Evolutionary conservation across 116 monocot species (phyloP).

Genomic region (Trichopus zeylanicus): DNA sequence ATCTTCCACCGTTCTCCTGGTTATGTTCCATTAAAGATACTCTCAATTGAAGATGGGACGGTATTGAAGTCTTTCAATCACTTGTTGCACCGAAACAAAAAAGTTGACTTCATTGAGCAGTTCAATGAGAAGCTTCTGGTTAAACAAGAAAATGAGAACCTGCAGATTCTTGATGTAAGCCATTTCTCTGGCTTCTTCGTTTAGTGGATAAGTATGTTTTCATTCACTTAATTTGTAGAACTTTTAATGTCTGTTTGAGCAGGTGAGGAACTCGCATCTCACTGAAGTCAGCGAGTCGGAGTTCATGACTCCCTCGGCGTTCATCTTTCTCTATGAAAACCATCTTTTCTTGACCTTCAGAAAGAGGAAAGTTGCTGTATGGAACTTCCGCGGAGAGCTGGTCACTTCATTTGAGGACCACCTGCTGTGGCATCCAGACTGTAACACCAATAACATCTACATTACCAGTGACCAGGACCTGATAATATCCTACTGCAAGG

Average conservation of each 20-base stretch:
- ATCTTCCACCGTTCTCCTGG: slow-evolving; percentile 46
- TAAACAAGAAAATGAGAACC: slow-evolving; percentile 82
- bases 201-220: neutral
- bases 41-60: slow-evolving; percentile 66
- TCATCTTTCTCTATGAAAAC: slow-evolving; percentile 82
- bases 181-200: neutral
- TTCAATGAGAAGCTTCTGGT: slow-evolving; percentile 88
- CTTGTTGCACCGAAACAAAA: slow-evolving; percentile 53
- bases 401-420: slow-evolving; percentile 79
- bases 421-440: slow-evolving; percentile 65
- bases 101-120: slow-evolving; percentile 69
- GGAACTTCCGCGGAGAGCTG: slow-evolving; percentile 73
- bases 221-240: neutral
- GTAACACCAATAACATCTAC: slow-evolving; percentile 75
- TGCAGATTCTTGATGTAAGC: slow-evolving; percentile 71
- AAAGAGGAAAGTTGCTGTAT: slow-evolving; percentile 56
- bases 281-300: slow-evolving; percentile 57
- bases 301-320: slow-evolving; percentile 73
- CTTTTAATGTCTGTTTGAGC: neutral
- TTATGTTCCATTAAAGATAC: slow-evolving; percentile 51
- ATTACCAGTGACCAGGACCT: slow-evolving; percentile 83
- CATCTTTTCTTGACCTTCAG: slow-evolving; percentile 67
- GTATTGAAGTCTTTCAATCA: slow-evolving; percentile 61
- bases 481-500: slow-evolving; percentile 71
- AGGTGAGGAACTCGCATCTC: slow-evolving; percentile 60